Conservation (phyloP, 2,329 filamentous ascomycete species). For the Fusarium nanum region DNA sequence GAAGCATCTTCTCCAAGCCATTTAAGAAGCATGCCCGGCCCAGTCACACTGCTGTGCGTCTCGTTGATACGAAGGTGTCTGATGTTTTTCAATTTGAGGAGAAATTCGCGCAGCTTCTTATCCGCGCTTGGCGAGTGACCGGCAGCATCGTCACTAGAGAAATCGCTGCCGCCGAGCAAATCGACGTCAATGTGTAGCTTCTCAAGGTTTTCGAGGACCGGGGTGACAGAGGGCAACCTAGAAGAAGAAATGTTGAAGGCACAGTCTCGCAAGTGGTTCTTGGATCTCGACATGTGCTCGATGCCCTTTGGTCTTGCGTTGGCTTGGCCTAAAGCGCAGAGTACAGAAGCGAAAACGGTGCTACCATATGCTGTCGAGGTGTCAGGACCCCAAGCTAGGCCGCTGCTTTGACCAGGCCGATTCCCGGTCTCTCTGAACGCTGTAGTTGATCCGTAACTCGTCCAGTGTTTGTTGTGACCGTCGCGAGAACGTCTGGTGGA, state of each 20-base stretch:
- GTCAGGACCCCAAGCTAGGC: neutral
- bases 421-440: slow-evolving; percentile 52
- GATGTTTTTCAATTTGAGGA: slow-evolving; percentile 53
- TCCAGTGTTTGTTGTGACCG: slow-evolving; percentile 57
- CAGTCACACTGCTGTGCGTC: neutral
- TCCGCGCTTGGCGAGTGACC: slow-evolving; percentile 15
- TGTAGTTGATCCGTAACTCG: slow-evolving; percentile 64
- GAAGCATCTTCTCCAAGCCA: slow-evolving; percentile 51
- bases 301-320: slow-evolving; percentile 55
- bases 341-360: slow-evolving; percentile 55
- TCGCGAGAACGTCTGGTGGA: slow-evolving; percentile 63
- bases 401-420: slow-evolving; percentile 17
- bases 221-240: slow-evolving; percentile 51
- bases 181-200: slow-evolving; percentile 54
- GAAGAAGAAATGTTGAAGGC: slow-evolving; percentile 61
- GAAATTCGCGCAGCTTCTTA: slow-evolving; percentile 42
- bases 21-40: slow-evolving; percentile 49
- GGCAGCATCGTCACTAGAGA: slow-evolving; percentile 6
- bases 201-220: slow-evolving; percentile 59
- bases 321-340: slow-evolving; percentile 58
- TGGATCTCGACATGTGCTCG: slow-evolving; percentile 59
- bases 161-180: slow-evolving; percentile 21
- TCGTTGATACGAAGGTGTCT: slow-evolving; percentile 65
- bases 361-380: slow-evolving; percentile 42
- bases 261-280: slow-evolving; percentile 51